A percentile compares a stretch with the other conserved stretches of the same genome.
These are phyloP conservation scores for Rostrohypoxylon terebratum DNA, from an alignment of 495 filamentous ascomycete species.

Conservation along the genomic window DNA sequence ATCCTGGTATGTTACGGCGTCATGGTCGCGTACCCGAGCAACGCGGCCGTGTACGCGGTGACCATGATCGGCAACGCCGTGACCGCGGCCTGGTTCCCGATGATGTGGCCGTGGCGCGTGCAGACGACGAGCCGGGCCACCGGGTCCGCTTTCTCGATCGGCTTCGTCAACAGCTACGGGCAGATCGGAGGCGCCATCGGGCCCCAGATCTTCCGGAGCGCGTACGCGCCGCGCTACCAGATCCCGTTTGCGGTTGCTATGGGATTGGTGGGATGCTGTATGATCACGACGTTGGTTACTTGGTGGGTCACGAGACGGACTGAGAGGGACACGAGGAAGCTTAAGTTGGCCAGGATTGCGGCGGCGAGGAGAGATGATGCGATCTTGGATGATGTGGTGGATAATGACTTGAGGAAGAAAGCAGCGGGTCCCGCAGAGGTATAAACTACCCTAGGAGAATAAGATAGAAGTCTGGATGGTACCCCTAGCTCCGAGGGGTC, in stretches of 20 bases:
- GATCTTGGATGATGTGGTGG: constrained; percentile 59
- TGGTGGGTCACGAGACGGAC: constrained; percentile 53
- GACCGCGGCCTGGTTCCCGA: constrained; percentile 55
- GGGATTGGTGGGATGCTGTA: constrained; percentile 49
- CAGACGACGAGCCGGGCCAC: constrained; percentile 58
- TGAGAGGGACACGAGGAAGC: constrained; percentile 55
- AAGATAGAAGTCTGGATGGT: neutral
- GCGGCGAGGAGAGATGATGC: constrained; percentile 56
- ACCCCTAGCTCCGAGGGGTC: neutral
- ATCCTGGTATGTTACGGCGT: constrained; percentile 59
- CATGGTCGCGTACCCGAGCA: constrained; percentile 56
- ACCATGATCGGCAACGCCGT: constrained; percentile 56
- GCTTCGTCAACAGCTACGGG: constrained; percentile 58
- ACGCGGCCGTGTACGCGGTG: constrained; percentile 55
- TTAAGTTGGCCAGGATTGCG: constrained; percentile 56
- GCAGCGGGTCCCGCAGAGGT: constrained; percentile 15
- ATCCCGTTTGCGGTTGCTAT: constrained; percentile 50
- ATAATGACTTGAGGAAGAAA: constrained; percentile 49
- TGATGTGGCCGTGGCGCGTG: constrained; percentile 61
- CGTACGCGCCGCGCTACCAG: constrained; percentile 50
- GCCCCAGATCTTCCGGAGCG: constrained; percentile 52
- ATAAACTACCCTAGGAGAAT: neutral
- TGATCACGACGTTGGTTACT: constrained; percentile 46
- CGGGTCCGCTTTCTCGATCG: constrained; percentile 59
- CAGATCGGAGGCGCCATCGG: constrained; percentile 55